These are phyloP conservation scores for Debaryomyces robertsiae DNA, from an alignment of 1,139 yeast species.

Conservation along the genomic window DNA sequence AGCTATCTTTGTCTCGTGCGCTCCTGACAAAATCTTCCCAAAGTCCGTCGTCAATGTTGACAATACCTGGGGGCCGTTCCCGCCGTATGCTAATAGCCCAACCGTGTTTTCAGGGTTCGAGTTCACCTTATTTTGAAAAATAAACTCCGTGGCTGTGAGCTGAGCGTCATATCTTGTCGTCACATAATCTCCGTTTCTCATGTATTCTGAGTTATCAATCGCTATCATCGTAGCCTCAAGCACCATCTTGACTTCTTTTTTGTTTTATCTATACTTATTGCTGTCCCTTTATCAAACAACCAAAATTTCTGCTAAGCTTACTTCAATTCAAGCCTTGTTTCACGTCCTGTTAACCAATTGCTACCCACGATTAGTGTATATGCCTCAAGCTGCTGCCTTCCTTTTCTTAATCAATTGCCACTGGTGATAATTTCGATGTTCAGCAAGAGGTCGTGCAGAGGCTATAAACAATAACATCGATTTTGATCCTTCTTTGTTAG, in stretches of 20 bases:
- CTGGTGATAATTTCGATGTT: constrained; percentile 14
- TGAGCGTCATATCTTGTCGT: constrained; percentile 93
- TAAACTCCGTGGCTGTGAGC: constrained; percentile 84
- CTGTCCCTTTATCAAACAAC: too few relatives aligned
- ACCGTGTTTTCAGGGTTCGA: constrained; percentile 94
- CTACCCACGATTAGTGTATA: too few relatives aligned
- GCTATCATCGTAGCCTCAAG: constrained; percentile 96
- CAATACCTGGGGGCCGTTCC: constrained; percentile 79
- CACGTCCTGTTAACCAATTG: too few relatives aligned
- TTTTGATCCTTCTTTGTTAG: not conserved
- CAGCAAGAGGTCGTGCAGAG: not conserved
- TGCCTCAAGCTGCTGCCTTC: too few relatives aligned
- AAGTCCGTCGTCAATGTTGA: constrained; percentile 87
- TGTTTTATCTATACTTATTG: not conserved
- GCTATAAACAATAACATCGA: not conserved
- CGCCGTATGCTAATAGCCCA: constrained; percentile 87
- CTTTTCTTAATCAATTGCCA: constrained; percentile 17
- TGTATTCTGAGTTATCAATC: constrained; percentile 92
- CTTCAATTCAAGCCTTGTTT: not conserved
- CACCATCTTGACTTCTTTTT: constrained; percentile 55
- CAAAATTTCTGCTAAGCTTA: too few relatives aligned
- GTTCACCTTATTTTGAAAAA: constrained; percentile 83
- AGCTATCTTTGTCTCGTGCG: constrained; percentile 76
- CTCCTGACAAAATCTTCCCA: constrained; percentile 85
- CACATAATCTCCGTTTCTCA: constrained; percentile 93